Base-by-base conservation (phyloP, 2,329 filamentous ascomycete species). In the Phaeosphaeriaceae sp. region DNA sequence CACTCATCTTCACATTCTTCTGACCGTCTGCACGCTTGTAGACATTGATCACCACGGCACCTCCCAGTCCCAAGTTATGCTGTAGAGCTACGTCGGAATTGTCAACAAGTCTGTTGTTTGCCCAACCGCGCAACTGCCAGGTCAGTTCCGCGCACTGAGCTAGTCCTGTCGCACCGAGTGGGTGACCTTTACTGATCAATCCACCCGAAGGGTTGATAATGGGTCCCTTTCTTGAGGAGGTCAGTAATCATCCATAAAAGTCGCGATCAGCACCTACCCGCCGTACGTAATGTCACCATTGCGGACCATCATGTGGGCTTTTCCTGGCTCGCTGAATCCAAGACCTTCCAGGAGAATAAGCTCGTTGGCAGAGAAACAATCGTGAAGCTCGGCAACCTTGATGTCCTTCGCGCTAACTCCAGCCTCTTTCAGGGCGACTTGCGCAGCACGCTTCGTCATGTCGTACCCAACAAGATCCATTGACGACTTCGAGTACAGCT, bases 351-450 rank as follows among this genome's bases (percentile, higher is more conserved):
- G 87, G 0, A 89, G 88, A 54, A 95, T 86, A 88, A 97, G 90
- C 83, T 97, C 92, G 76, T 98, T 98, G 21, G 94, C 89, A 15
- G 90, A 94, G 85, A 98, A 98, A 82, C 94, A 98, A 81, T 98
- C 94, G 79, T 98, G 94, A 59, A 98, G 82, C 81, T 98, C 94
- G 69, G 92, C 92, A 15, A 98, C 91, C 73, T 91, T 89, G 60
- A 94, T 85, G 69, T 97, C 91, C 44, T 82, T 80, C 0, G 91
- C 81, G 7, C 80, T 82, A 1, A 89, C 85, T 32, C 86, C 85
- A 0, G 93, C 93, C 80, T 98, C 91, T 48, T 82, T 83, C 67
- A 91, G 81, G 19, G 94, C 94, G 0, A 82, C 82, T 60, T 84
- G 79, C 10, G 87, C 89, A 1, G 94, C 94, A 59, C 83, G 82